Evolutionary conservation across 2,329 filamentous ascomycete genomes (phyloP).

Genomic region (Aureobasidium sp.): DNA sequence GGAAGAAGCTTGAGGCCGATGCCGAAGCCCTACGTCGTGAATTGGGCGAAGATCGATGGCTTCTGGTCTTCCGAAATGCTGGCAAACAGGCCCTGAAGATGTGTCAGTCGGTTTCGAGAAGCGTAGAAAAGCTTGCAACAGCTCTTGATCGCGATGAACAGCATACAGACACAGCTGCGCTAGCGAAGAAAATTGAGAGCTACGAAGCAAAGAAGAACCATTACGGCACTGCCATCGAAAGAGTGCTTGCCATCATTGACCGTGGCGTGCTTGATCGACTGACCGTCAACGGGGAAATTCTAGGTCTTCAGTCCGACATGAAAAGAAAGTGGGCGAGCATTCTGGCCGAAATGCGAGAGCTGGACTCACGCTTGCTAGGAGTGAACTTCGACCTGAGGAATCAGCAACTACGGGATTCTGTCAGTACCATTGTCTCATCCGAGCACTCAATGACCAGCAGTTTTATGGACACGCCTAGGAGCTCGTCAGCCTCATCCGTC

Average conservation of each 20-base stretch:
- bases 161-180: conserved; percentile 57
- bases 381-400: conserved; percentile 47
- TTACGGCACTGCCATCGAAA: conserved; percentile 86
- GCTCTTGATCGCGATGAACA: conserved; percentile 67
- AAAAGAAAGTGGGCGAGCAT: conserved; percentile 71
- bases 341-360: conserved; percentile 66
- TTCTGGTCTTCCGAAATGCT: conserved; percentile 88
- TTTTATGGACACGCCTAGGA: conserved; percentile 51
- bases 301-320: conserved; percentile 78
- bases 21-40: conserved; percentile 84
- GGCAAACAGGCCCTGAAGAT: conserved; percentile 90
- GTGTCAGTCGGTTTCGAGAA: conserved; percentile 89
- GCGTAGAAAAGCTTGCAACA: conserved; percentile 72
- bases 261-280: conserved; percentile 92
- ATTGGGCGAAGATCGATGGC: conserved; percentile 90
- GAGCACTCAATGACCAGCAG: conserved; percentile 66
- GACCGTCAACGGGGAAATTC: conserved; percentile 91
- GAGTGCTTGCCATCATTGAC: conserved; percentile 86
- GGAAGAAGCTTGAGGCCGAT: conserved; percentile 81
- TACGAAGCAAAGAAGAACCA: conserved; percentile 94
- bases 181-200: conserved; percentile 78
- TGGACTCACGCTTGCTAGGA: conserved; percentile 69
- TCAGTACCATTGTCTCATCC: conserved; percentile 83
- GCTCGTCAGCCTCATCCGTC: conserved; percentile 53
- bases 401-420: conserved; percentile 79